Percentiles rank a stretch among this genome's conserved stretches.
Evolutionary conservation across 2,329 filamentous ascomycete genomes (phyloP).

Genomic region (Penicillium sclerotiorum): DNA sequence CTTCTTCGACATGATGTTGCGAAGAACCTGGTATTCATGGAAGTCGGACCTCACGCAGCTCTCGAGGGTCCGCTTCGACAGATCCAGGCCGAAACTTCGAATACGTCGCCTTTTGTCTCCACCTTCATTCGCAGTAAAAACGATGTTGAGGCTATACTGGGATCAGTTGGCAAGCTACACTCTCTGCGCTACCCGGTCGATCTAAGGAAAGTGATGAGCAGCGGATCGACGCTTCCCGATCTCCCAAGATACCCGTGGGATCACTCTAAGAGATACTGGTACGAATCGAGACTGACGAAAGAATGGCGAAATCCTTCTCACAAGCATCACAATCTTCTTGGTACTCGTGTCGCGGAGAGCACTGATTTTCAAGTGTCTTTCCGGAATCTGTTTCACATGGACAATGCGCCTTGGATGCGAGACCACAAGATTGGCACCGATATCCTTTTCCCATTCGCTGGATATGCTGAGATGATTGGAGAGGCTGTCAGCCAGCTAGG

Average conservation of each 20-base stretch:
- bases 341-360: constrained; percentile 30
- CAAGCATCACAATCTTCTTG: constrained; percentile 28
- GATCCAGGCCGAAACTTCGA: constrained; percentile 4
- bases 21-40: constrained; percentile 21
- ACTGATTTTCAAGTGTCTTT: constrained; percentile 40
- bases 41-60: constrained; percentile 42
- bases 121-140: not conserved
- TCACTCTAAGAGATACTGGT: constrained; percentile 1
- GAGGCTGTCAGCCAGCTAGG: constrained; percentile 21
- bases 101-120: not conserved
- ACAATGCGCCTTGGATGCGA: constrained; percentile 32
- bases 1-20: not conserved
- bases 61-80: constrained; percentile 34
- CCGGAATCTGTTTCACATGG: constrained; percentile 34
- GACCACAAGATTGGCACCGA: constrained; percentile 30
- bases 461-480: constrained; percentile 28
- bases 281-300: constrained; percentile 10
- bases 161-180: constrained; percentile 2
- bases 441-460: constrained; percentile 29
- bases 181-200: not conserved
- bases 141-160: not conserved
- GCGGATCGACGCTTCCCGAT: constrained; percentile 19
- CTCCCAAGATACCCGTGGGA: constrained; percentile 33
- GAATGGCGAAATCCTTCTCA: constrained; percentile 20
- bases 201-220: constrained; percentile 7